Evolutionary conservation across 768 basidiomycete species (phyloP).

Genomic region (Mrakia hoshinonis): DNA sequence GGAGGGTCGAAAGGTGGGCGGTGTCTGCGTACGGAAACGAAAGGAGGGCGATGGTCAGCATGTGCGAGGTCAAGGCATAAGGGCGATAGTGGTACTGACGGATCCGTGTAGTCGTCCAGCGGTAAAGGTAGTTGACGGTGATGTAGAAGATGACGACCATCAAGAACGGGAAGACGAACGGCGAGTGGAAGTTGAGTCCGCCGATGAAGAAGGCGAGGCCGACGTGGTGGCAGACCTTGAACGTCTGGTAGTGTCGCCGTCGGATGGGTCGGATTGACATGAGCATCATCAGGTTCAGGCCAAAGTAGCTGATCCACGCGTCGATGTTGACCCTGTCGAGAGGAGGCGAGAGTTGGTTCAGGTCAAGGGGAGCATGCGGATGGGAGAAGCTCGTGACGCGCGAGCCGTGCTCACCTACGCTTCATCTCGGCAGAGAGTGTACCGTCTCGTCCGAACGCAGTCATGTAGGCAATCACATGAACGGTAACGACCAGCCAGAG

Average conservation of each 20-base stretch:
- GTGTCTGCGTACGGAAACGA: neutral
- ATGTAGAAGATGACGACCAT: neutral
- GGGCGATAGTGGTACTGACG: neutral
- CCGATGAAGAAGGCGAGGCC: slow-evolving; percentile 17
- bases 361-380: neutral
- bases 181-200: slow-evolving; percentile 13
- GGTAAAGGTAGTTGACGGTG: neutral
- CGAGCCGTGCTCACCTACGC: neutral
- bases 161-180: slow-evolving; percentile 7
- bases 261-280: neutral
- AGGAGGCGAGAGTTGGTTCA: too few relatives aligned
- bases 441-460: neutral
- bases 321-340: neutral
- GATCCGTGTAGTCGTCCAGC: neutral
- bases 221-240: slow-evolving; percentile 1
- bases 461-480: slow-evolving; percentile 11
- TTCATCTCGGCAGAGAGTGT: neutral
- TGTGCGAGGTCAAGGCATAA: too few relatives aligned
- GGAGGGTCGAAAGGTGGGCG: neutral
- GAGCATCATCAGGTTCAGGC: slow-evolving; percentile 7
- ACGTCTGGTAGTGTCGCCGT: neutral
- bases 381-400: too few relatives aligned
- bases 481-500: slow-evolving; percentile 1
- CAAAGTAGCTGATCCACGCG: slow-evolving; percentile 6
- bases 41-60: neutral